Evolutionary conservation across 106 monocot species (phyloP).

Genomic region (Posidonia australis): DNA sequence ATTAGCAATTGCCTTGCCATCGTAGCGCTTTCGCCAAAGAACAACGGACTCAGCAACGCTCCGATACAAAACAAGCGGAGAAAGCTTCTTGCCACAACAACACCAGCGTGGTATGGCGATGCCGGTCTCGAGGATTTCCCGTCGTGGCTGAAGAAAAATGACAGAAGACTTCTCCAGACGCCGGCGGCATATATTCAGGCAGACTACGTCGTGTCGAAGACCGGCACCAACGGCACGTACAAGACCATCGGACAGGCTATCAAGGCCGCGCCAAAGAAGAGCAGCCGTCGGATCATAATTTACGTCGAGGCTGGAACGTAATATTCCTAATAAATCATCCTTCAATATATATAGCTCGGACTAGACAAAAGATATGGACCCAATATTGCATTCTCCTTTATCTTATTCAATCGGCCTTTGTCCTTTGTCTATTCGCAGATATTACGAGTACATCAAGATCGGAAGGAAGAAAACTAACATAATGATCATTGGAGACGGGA

Average conservation of each 20-base stretch:
- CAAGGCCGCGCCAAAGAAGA: constrained; percentile 61
- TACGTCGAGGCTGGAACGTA: constrained; percentile 73
- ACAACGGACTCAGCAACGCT: constrained; percentile 30
- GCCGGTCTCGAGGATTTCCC: constrained; percentile 34
- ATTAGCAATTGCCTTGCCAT: constrained; percentile 75
- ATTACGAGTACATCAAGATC: constrained; percentile 44
- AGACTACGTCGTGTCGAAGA: constrained; percentile 58
- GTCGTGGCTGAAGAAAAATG: constrained; percentile 34
- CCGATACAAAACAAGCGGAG: constrained; percentile 32
- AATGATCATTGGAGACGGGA: constrained; percentile 27
- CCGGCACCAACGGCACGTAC: constrained; percentile 52
- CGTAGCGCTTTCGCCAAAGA: constrained; percentile 31
- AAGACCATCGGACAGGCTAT: constrained; percentile 52
- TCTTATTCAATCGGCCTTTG: no score
- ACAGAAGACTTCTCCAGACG: constrained; percentile 46
- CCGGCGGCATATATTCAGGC: constrained; percentile 40
- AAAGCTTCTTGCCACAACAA: not conserved
- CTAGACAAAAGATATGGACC: no score
- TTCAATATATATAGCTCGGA: no score
- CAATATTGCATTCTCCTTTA: no score
- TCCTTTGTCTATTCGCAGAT: constrained; percentile 17
- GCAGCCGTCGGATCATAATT: constrained; percentile 47
- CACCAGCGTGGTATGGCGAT: constrained; percentile 2
- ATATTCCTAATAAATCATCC: no score
- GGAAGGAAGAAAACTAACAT: constrained; percentile 24